Evolutionary conservation across 2,329 filamentous ascomycete species (phyloP).

Genomic region (Calonectria crousiana): DNA sequence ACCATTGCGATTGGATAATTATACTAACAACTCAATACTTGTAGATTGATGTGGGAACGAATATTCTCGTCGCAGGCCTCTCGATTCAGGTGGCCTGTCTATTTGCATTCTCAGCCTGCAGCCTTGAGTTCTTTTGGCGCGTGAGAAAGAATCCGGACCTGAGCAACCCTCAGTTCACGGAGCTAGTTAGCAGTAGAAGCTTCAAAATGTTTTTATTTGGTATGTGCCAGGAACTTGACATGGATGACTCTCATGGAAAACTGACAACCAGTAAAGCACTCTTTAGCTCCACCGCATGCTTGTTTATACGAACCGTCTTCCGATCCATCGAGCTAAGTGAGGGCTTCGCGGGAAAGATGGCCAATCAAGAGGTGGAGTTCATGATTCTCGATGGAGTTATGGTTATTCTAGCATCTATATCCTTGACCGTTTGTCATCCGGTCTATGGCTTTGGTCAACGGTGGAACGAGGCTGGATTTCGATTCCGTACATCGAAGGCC

Average conservation of each 20-base stretch:
- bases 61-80: conserved; percentile 35
- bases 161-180: conserved; percentile 23
- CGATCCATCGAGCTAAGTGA: conserved; percentile 33
- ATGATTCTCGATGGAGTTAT: conserved; percentile 38
- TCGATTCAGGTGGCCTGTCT: conserved; percentile 33
- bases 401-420: conserved; percentile 31
- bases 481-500: conserved; percentile 29
- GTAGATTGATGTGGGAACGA: conserved; percentile 30
- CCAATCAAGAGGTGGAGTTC: conserved; percentile 32
- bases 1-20: neutral
- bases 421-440: conserved; percentile 30
- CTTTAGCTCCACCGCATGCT: conserved; percentile 18
- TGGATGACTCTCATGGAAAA: neutral
- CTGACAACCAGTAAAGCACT: conserved; percentile 12
- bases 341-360: conserved; percentile 30
- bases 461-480: conserved; percentile 31
- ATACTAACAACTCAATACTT: neutral
- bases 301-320: conserved; percentile 32
- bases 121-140: conserved; percentile 33
- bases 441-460: conserved; percentile 18
- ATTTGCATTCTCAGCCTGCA: conserved; percentile 32
- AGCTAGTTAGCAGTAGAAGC: conserved; percentile 26
- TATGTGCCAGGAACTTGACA: neutral
- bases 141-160: conserved; percentile 25
- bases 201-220: conserved; percentile 29